Conservation (phyloP, 2,329 filamentous ascomycete species). For the Aspergillus sp. region DNA sequence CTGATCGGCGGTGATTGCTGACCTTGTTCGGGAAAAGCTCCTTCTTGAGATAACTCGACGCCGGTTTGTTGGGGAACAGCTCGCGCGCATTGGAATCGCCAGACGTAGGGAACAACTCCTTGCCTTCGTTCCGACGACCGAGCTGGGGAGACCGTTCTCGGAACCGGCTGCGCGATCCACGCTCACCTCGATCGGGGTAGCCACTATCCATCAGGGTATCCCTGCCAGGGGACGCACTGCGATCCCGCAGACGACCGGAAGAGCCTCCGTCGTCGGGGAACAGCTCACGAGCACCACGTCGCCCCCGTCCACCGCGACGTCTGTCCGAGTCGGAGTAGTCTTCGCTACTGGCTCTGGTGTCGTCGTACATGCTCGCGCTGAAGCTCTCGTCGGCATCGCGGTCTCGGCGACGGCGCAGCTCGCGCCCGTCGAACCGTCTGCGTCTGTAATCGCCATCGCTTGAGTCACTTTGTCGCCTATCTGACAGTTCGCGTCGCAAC, state of each 20-base stretch:
- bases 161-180: conserved; percentile 39
- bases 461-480: conserved; percentile 42
- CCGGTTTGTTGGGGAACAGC: conserved; percentile 46
- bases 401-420: conserved; percentile 42
- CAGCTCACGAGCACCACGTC: conserved; percentile 33
- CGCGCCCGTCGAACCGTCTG: conserved; percentile 63
- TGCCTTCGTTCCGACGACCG: conserved; percentile 38
- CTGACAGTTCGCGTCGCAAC: conserved; percentile 54
- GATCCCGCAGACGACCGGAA: conserved; percentile 54
- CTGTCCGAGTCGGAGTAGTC: conserved; percentile 31
- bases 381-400: conserved; percentile 59
- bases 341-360: conserved; percentile 48
- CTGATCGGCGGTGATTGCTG: conserved; percentile 47
- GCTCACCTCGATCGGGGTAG: conserved; percentile 33
- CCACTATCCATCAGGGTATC: conserved; percentile 46
- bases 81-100: conserved; percentile 43
- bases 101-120: conserved; percentile 60
- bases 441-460: conserved; percentile 45
- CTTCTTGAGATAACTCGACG: conserved; percentile 47
- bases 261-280: conserved; percentile 37
- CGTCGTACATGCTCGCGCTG: conserved; percentile 80
- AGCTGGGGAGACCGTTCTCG: conserved; percentile 42
- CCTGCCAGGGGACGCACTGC: conserved; percentile 61
- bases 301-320: conserved; percentile 28
- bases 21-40: conserved; percentile 60